Base-by-base conservation (phyloP, 2,329 filamentous ascomycete genomes). In the Zasmidium citrigriseum region DNA sequence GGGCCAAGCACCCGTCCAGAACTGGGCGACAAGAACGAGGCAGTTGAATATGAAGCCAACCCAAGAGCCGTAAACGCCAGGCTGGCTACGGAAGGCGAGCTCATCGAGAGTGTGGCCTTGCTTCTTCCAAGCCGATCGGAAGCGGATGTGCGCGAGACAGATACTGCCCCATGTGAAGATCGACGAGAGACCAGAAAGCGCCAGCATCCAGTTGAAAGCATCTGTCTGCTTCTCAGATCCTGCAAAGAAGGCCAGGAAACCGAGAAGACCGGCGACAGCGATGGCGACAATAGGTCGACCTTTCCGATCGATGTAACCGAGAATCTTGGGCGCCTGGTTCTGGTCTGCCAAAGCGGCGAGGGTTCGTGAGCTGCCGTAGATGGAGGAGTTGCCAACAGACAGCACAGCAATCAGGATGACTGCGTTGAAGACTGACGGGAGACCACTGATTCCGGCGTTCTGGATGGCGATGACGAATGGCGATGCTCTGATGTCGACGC, bases 91-190 rank as follows among this genome's bases (percentile, higher is more conserved):
- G 77, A 87, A 90, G 1, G 87, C 84, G 3, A 90, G 81, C 68
- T 87, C 85, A n/a, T 88, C 84, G 3, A 87, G 70, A 1, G 77
- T 80, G 66, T 88, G 88, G 46, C 89, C 89, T 61, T 87, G 84
- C 12, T 65, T 70, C 46, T 79, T 81, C 91, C 91, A 96, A n/a
- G 87, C 90, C 23, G 58, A 55, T 27, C 93, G 90, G 83, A 97
- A 97, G 56, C 92, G 91, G 70, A 97, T 96, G 75, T 97, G 93
- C 22, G 89, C 85, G n/a, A 96, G 78, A 74, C 91, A 96, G 73
- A 96, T 93, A 64, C 89, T 89, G 55, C 82, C 85, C 90, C 90
- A 93, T 4, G 89, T 92, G 77, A 93, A 90, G 71, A 91, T 83
- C 47, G 84, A 87, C 10, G 87, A 89, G 22, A 92, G 81, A 49